A percentile compares a stretch with the other conserved stretches of the same genome.
Conservation (phyloP, 2,329 filamentous ascomycete species). For the Arthrobotrys megalospora region DNA sequence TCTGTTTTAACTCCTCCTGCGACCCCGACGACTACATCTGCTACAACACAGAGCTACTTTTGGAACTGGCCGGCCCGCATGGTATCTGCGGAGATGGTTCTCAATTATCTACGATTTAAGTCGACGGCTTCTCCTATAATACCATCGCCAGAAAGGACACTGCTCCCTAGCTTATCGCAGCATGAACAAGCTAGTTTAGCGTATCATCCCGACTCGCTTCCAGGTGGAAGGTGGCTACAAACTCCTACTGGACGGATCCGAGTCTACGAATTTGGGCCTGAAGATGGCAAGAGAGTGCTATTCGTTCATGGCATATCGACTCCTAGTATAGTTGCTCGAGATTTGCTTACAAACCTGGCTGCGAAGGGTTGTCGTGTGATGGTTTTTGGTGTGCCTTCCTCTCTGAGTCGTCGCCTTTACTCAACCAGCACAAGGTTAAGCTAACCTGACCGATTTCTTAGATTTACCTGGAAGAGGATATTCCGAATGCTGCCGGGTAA, state of each 20-base stretch:
- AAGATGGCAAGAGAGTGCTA: slow-evolving; percentile 79
- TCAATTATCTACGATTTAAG: slow-evolving; percentile 26
- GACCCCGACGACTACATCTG: background rate
- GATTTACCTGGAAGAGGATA: slow-evolving; percentile 85
- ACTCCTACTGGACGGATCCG: slow-evolving; percentile 80
- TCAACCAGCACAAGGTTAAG: background rate
- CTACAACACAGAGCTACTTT: slow-evolving; percentile 43
- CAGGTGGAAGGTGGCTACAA: slow-evolving; percentile 77
- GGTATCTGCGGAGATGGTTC: slow-evolving; percentile 23
- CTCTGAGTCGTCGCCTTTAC: background rate
- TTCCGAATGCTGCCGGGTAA: slow-evolving; percentile 76
- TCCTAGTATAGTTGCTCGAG: slow-evolving; percentile 78
- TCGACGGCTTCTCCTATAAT: slow-evolving; percentile 61
- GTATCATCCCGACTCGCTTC: slow-evolving; percentile 80
- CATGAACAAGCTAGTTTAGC: slow-evolving; percentile 69
- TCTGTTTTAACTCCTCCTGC: slow-evolving; percentile 15
- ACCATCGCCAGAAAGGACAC: slow-evolving; percentile 66
- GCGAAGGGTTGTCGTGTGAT: slow-evolving; percentile 80
- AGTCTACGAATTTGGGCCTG: slow-evolving; percentile 86
- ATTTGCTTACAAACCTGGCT: slow-evolving; percentile 77
- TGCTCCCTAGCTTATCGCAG: slow-evolving; percentile 66
- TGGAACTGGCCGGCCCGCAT: background rate
- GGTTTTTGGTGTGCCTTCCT: slow-evolving; percentile 75
- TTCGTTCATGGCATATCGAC: slow-evolving; percentile 87
- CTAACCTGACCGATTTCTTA: slow-evolving; percentile 64